Evolutionary conservation across 768 basidiomycete genomes (phyloP).

Genomic region (Rhizopogon vinicolor): DNA sequence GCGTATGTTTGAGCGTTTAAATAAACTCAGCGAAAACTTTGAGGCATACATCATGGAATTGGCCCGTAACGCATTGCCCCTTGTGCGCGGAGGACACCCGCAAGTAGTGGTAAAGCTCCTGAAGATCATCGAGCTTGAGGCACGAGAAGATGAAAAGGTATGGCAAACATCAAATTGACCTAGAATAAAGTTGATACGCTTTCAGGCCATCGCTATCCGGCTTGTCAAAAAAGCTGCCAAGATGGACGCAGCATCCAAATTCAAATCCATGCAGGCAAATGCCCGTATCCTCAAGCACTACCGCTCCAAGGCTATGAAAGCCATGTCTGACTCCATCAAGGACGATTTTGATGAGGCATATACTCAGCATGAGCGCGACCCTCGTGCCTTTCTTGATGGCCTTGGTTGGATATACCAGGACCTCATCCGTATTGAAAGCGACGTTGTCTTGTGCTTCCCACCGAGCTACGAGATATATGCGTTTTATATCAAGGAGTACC

Average conservation of each 20-base stretch:
- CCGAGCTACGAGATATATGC: constrained; percentile 86
- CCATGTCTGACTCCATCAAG: constrained; percentile 74
- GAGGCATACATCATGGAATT: constrained; percentile 81
- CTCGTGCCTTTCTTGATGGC: constrained; percentile 68
- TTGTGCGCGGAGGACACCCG: constrained; percentile 73
- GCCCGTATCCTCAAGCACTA: constrained; percentile 95
- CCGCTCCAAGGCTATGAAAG: constrained; percentile 80
- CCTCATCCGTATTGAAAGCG: constrained; percentile 85
- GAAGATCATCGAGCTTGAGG: constrained; percentile 94
- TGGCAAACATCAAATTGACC: not conserved
- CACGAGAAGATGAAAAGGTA: constrained; percentile 92
- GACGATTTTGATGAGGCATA: constrained; percentile 66
- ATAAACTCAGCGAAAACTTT: constrained; percentile 74
- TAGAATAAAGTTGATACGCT: not conserved
- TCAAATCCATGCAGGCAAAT: constrained; percentile 89
- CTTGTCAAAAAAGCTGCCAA: constrained; percentile 94
- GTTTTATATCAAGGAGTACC: constrained; percentile 83
- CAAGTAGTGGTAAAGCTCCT: constrained; percentile 88
- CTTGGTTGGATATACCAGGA: constrained; percentile 94
- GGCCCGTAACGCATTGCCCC: constrained; percentile 69
- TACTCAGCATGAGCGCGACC: constrained; percentile 55
- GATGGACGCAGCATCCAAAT: constrained; percentile 88
- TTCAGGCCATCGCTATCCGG: constrained; percentile 85
- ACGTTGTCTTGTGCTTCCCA: constrained; percentile 89
- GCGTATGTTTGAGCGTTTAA: constrained; percentile 83